Conservation (phyloP, 768 basidiomycete species). For the Naganishia randhawae region DNA sequence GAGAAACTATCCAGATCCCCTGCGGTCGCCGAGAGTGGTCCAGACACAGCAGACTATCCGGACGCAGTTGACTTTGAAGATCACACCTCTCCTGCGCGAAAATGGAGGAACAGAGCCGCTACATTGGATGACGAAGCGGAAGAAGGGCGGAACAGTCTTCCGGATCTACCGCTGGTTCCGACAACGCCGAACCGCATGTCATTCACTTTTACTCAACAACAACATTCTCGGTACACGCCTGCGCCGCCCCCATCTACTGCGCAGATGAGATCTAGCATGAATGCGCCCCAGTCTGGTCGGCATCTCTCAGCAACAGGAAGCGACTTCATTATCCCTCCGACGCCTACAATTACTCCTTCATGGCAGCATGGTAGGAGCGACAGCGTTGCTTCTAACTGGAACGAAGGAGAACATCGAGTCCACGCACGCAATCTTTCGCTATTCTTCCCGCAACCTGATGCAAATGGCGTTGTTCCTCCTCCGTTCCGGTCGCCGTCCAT, state of each 20-base stretch:
- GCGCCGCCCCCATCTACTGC: not conserved
- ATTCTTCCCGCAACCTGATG: slow-evolving; percentile 77
- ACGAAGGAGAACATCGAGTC: slow-evolving; percentile 62
- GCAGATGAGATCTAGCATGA: not conserved
- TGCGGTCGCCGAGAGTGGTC: not conserved
- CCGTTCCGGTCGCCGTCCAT: slow-evolving; percentile 50
- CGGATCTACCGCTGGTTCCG: slow-evolving; percentile 25
- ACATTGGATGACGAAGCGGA: slow-evolving; percentile 13
- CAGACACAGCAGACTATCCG: not conserved
- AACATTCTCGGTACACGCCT: slow-evolving; percentile 5
- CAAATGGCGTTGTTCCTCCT: slow-evolving; percentile 64
- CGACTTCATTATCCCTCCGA: slow-evolving; percentile 19
- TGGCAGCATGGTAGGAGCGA: slow-evolving; percentile 36
- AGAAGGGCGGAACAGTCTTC: slow-evolving; percentile 19
- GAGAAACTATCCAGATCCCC: not conserved
- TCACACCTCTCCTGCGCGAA: not conserved
- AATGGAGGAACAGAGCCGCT: not conserved
- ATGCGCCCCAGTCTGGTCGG: not conserved
- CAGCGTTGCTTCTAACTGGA: slow-evolving; percentile 10
- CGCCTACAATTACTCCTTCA: slow-evolving; percentile 25
- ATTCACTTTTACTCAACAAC: slow-evolving; percentile 9
- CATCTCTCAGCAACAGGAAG: not conserved
- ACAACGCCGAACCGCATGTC: slow-evolving; percentile 8
- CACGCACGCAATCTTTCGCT: slow-evolving; percentile 89
- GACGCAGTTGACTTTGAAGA: not conserved